phyloP scores from a whole-genome alignment of 2,329 filamentous ascomycete species.

The Whalleya microplaca region DNA sequence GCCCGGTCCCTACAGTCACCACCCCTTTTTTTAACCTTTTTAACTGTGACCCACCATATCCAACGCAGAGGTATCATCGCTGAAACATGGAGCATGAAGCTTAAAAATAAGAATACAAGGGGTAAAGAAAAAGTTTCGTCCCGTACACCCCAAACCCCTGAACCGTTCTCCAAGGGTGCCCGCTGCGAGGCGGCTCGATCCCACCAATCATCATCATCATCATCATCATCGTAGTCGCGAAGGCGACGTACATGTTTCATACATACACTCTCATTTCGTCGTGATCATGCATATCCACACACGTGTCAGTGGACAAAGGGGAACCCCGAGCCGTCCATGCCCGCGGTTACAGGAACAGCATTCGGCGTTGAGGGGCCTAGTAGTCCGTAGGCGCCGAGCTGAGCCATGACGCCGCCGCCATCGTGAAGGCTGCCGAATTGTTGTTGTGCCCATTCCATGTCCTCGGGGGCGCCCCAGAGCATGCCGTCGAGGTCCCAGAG shows the following conservation, averaged over 20 bases:
- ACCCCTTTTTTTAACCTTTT: slow-evolving; percentile 3
- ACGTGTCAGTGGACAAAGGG: slow-evolving; percentile 46
- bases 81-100: slow-evolving; percentile 24
- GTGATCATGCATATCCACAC: neutral
- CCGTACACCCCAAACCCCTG: neutral
- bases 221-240: neutral
- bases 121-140: slow-evolving; percentile 1
- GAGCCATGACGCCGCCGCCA: slow-evolving; percentile 39
- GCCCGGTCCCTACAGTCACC: slow-evolving; percentile 13
- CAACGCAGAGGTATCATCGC: slow-evolving; percentile 30
- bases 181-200: neutral
- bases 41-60: slow-evolving; percentile 22
- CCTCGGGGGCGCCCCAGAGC: slow-evolving; percentile 53
- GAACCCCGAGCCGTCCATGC: slow-evolving; percentile 45
- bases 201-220: neutral
- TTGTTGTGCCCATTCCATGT: slow-evolving; percentile 41
- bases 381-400: slow-evolving; percentile 29
- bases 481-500: slow-evolving; percentile 62
- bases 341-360: slow-evolving; percentile 20
- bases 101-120: slow-evolving; percentile 10
- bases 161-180: neutral
- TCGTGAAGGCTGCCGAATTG: slow-evolving; percentile 33
- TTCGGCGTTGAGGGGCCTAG: slow-evolving; percentile 34
- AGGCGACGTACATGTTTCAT: neutral
- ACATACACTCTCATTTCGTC: neutral